Evolutionary conservation across 192 early-diverging fungal genomes (phyloP), one percentile per base, ranked within the genome.

Genomic region (Rhizophagus clarus): DNA sequence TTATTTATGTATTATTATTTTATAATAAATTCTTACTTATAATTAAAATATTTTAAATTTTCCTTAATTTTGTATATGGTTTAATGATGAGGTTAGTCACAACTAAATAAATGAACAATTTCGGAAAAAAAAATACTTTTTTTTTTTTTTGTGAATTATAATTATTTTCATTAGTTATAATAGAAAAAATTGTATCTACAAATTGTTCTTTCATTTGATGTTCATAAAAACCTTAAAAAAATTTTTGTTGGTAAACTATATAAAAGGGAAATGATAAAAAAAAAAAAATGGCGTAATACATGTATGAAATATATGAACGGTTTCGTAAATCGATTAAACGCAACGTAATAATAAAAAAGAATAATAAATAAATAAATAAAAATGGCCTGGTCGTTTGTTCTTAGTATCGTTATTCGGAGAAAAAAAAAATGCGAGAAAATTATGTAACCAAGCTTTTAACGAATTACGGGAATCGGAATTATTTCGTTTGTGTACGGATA

Each of bases 291-390:
- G 14, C 5, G 2, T 37, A 37, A 3, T 3, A 37, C 34, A 5
- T 37, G 34, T 37, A 7, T 7, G 40, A 7, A 42, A 42, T 42
- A 10, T 10, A 42, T 42, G 7, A 42, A 42, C 10, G 12, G 15
- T 4, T 56, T 56, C 2, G 49, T 56, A 17, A 17, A 56, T 56
- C 49, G 49, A 56, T 56, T 17, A 49, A n/a, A n/a, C n/a, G n/a
- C 47, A 9, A 49, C 47, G 11, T 12, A 49, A 14, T 14, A 49
- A 49, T 0, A 56, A 56, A 20, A 56, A 56, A 56, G 20, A 56
- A 56, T 56, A 56, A 56, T 56, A 56, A 56, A 56, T 56, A 56
- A 56, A 56, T 56, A 56, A 56, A 56, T 56, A 56, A 56, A 49
- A 56, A 20, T 56, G 15, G 15, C 49, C 49, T 56, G 49, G 49